Evolutionary conservation across 75 land plant species (phyloP).

Genomic region (Picea glauca): DNA sequence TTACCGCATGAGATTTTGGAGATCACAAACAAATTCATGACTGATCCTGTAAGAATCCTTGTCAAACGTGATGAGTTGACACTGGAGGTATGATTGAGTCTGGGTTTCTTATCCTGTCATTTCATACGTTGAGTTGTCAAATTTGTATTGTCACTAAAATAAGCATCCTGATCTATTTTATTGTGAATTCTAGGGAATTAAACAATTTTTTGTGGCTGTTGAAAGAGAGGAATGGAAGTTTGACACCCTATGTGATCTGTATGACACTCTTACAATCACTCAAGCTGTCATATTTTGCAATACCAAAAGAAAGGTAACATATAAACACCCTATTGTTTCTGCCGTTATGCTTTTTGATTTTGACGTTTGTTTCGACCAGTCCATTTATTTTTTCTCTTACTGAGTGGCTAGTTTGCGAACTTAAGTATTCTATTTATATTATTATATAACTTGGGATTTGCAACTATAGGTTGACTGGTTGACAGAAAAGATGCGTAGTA

Average conservation of each 20-base stretch:
- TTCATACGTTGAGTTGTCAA: background rate
- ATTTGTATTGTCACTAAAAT: background rate
- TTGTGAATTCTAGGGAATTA: conserved; percentile 76
- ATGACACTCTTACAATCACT: conserved; percentile 96
- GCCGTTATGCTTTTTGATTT: background rate
- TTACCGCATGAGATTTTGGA: conserved; percentile 98
- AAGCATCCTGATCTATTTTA: background rate
- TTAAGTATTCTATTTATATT: background rate
- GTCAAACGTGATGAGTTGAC: conserved; percentile 99
- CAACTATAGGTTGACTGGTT: conserved; percentile 79
- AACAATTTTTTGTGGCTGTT: conserved; percentile 99
- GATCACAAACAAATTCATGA: conserved; percentile 99
- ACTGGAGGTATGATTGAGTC: conserved; percentile 47
- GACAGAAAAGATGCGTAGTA: conserved; percentile 76
- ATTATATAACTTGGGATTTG: background rate
- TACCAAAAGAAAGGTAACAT: conserved; percentile 90
- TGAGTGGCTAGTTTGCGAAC: background rate
- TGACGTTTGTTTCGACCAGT: background rate
- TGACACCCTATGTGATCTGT: conserved; percentile 96
- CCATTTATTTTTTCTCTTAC: too few species aligned
- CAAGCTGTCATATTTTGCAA: conserved; percentile 99
- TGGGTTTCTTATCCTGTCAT: background rate
- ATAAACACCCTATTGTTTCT: background rate
- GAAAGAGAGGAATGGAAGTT: conserved; percentile 99
- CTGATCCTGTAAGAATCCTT: conserved; percentile 94